Base-by-base conservation (phyloP, 306 rosid genomes). In the Fragaria ananassa region DNA sequence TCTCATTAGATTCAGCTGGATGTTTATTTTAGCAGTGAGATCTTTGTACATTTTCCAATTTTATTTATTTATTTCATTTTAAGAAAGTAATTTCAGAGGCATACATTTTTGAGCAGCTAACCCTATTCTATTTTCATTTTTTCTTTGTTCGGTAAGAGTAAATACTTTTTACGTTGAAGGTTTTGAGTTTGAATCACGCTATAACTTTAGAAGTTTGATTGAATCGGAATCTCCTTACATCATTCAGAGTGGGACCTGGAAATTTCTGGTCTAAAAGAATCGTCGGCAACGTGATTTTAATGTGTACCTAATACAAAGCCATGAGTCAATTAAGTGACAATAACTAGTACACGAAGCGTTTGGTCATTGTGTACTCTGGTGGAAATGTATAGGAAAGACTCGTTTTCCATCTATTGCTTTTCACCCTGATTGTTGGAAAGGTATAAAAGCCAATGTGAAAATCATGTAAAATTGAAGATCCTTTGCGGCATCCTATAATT, bases 1-100 rank as follows among this genome's bases (percentile, higher is more conserved):
- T 64, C 75, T 80, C 3, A 58, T 63, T 70, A 72, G 46, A 56
- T 19, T 27, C 65, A 66, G 31, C 62, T 71, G 67, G 77, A 65
- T 83, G 75, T 75, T 74, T 75, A 70, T 62, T 60, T 82, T 37
- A 42, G 53, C 18, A 54, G 41, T 45, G 31, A 65, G 74, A 64
- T 82, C 68, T 61, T 61, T 91, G 95, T 89, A 91, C 91, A 90
- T 88, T 83, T 85, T 68, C 64, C 81, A 61, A 85, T 76, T 87
- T 88, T 56, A 71, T 70, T 80, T 46, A 83, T 62, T 77, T 78
- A 23, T 78, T 85, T 81, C 37, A 70, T 76, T 71, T 63, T 37
- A 76, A 82, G 67, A 54, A 75, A 78, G 79, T 74, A 75, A 76
- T 83, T 85, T 83, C 79, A 62, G 70, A 67, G 70, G 64, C 79